Conservation (phyloP, 352 stramenopile genomes). For the Hyaloperonospora arabidopsidis region DNA sequence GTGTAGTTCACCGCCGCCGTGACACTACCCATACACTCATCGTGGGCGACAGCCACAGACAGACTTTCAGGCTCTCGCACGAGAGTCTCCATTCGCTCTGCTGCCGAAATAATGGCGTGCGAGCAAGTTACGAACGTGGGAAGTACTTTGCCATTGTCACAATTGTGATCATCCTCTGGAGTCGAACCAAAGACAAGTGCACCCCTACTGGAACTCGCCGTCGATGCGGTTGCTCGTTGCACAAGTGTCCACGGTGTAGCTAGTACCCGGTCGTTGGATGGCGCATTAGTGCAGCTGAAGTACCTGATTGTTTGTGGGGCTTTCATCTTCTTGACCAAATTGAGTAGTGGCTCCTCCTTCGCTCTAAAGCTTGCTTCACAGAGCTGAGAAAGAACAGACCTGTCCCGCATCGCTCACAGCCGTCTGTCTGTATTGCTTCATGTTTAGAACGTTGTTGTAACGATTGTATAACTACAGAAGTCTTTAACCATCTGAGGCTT, state of each 20-base stretch:
- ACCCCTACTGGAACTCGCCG: conserved; percentile 3
- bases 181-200: conserved; percentile 5
- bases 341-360: too few relatives aligned
- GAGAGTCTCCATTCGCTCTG: conserved; percentile 22
- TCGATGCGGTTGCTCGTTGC: conserved; percentile 9
- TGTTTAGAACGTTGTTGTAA: too few relatives aligned
- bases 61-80: conserved; percentile 14
- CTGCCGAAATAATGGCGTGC: conserved; percentile 17
- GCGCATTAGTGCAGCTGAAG: conserved; percentile 6
- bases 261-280: conserved; percentile 3
- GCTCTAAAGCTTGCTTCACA: too few relatives aligned
- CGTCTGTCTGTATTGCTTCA: too few relatives aligned
- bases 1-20: conserved; percentile 23
- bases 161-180: conserved; percentile 6
- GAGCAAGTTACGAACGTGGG: conserved; percentile 22
- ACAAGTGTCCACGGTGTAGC: conserved; percentile 2
- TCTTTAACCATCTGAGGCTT: too few relatives aligned
- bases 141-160: background rate
- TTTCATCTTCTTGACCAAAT: too few relatives aligned
- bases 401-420: too few relatives aligned
- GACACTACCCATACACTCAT: conserved; percentile 30
- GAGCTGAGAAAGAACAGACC: too few relatives aligned
- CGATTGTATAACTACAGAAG: too few relatives aligned
- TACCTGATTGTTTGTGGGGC: conserved; percentile 18
- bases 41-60: conserved; percentile 24